These are phyloP conservation scores for Picochlorum sp. DNA, from an alignment of 139 green algal genomes.

Conservation along the genomic window DNA sequence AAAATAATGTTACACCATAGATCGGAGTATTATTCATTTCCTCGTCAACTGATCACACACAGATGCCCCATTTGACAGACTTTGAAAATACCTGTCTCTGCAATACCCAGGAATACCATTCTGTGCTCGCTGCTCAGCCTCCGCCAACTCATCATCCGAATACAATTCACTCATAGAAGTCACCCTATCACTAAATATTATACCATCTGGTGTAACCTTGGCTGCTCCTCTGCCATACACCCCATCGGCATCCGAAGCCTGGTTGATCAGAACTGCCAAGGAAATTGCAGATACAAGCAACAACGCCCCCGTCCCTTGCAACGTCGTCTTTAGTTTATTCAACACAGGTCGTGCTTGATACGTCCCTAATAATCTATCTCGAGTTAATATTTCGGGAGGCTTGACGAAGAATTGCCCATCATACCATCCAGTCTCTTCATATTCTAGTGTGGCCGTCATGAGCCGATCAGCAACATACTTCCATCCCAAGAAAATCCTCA, in stretches of 20 bases:
- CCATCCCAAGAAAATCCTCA: slow-evolving; percentile 89
- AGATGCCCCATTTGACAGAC: slow-evolving; percentile 23
- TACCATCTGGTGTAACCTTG: slow-evolving; percentile 13
- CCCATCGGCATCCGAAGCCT: not conserved
- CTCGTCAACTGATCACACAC: slow-evolving; percentile 27
- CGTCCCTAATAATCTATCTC: slow-evolving; percentile 69
- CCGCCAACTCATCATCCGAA: slow-evolving; percentile 52
- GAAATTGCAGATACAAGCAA: slow-evolving; percentile 36
- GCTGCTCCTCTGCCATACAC: not conserved
- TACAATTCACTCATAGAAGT: slow-evolving; percentile 34
- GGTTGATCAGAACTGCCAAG: not conserved
- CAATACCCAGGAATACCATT: slow-evolving; percentile 47
- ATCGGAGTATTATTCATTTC: too few species aligned
- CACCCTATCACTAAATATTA: slow-evolving; percentile 33
- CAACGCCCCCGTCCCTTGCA: slow-evolving; percentile 37
- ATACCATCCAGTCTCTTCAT: slow-evolving; percentile 78
- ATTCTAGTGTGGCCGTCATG: slow-evolving; percentile 70
- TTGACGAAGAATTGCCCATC: slow-evolving; percentile 75
- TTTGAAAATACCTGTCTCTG: slow-evolving; percentile 39
- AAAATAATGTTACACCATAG: not conserved
- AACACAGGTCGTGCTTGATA: slow-evolving; percentile 40
- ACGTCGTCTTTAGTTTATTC: slow-evolving; percentile 20
- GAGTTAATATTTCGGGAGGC: slow-evolving; percentile 66
- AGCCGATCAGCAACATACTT: slow-evolving; percentile 83
- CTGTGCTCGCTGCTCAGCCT: slow-evolving; percentile 50